These are phyloP conservation scores for Zopfochytrium polystomum DNA, from an alignment of 371 early-diverging fungal species.

Conservation along the genomic window DNA sequence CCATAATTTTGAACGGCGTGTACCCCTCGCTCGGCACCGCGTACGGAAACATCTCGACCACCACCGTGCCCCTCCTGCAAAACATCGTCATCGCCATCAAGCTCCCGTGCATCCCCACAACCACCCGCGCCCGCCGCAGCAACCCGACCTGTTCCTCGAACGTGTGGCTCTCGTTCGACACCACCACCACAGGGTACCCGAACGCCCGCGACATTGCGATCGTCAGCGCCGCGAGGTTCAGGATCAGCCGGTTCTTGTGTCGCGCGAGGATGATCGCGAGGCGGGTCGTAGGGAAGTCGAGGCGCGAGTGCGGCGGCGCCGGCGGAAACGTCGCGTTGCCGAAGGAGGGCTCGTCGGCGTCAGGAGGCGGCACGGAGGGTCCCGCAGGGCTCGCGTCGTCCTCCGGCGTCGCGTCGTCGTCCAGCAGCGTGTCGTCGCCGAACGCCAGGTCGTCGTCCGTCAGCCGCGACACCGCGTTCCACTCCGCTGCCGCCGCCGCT, in stretches of 20 bases:
- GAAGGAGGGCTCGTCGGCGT: too few relatives aligned
- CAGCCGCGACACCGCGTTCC: too few relatives aligned
- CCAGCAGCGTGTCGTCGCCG: too few relatives aligned
- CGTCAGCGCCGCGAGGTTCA: conserved; percentile 44
- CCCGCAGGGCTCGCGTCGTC: too few relatives aligned
- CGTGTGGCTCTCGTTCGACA: conserved; percentile 45
- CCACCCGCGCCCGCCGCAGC: conserved; percentile 43
- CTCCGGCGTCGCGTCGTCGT: too few relatives aligned
- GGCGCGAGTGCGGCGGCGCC: too few relatives aligned
- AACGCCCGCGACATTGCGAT: conserved; percentile 25
- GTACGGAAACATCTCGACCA: conserved; percentile 51
- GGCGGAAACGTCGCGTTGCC: too few relatives aligned
- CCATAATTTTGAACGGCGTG: conserved; percentile 50
- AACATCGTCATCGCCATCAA: conserved; percentile 51
- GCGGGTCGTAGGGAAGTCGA: conserved; percentile 17
- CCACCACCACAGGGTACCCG: conserved; percentile 29
- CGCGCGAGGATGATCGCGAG: conserved; percentile 45
- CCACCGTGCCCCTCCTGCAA: conserved; percentile 41
- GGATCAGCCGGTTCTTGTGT: conserved; percentile 42
- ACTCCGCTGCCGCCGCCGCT: too few relatives aligned
- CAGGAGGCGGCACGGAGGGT: too few relatives aligned
- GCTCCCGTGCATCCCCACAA: conserved; percentile 53
- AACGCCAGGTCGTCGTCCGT: too few relatives aligned
- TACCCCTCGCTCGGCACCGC: conserved; percentile 47
- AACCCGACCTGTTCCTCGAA: conserved; percentile 48